These are phyloP conservation scores for Malassezia caprae DNA, from an alignment of 1,284 basidiomycete genomes.

Conservation along the genomic window DNA sequence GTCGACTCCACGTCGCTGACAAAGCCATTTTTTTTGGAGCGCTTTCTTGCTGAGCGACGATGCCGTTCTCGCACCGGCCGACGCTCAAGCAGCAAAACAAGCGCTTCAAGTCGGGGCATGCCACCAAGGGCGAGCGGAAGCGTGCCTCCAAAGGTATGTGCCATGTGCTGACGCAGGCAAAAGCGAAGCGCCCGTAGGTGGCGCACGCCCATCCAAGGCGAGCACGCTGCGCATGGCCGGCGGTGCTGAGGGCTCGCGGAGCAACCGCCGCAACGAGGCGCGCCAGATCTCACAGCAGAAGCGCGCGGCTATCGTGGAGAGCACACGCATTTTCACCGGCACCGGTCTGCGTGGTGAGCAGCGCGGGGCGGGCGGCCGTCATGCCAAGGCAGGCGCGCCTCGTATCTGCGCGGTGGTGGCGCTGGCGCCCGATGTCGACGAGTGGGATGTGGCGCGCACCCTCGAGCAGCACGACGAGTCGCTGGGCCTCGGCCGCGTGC, in stretches of 20 bases:
- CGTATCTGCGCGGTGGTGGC: constrained; percentile 70
- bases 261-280: constrained; percentile 37
- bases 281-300: constrained; percentile 38
- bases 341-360: constrained; percentile 13
- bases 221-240: constrained; percentile 26
- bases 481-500: constrained; percentile 46
- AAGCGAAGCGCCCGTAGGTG: constrained; percentile 3
- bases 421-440: constrained; percentile 60
- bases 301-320: constrained; percentile 35
- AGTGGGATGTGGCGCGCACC: constrained; percentile 54
- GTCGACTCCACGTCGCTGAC: background rate
- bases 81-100: constrained; percentile 43
- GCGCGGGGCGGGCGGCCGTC: background rate
- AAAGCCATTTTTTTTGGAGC: constrained; percentile 6
- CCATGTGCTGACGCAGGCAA: constrained; percentile 13
- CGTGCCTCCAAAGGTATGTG: constrained; percentile 31
- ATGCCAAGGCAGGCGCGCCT: constrained; percentile 58
- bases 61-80: constrained; percentile 15
- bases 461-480: constrained; percentile 62
- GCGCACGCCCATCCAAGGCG: constrained; percentile 22
- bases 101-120: constrained; percentile 43
- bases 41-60: constrained; percentile 5
- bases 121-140: constrained; percentile 37
- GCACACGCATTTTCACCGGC: constrained; percentile 31
- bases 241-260: constrained; percentile 29